phyloP scores from a whole-genome alignment of 768 basidiomycete species.

The Boletus sp. region DNA sequence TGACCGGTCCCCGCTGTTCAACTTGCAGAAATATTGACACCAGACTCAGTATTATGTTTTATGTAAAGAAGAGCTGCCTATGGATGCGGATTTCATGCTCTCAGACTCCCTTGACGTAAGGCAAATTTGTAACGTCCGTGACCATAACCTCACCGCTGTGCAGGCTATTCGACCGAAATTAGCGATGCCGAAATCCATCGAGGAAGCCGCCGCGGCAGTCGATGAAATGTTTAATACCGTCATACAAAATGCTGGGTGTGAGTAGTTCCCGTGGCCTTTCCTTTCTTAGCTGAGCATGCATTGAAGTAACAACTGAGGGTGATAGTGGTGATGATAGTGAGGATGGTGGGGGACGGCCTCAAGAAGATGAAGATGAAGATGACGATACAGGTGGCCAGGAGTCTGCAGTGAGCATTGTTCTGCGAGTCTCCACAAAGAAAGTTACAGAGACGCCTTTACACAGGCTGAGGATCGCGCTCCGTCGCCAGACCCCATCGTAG shows the following conservation, averaged over 20 bases:
- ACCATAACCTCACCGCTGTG: conserved; percentile 1
- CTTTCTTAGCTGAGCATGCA: conserved; percentile 14
- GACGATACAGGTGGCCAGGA: conserved; percentile 47
- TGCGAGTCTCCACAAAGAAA: neutral
- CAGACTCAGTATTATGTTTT: conserved; percentile 67
- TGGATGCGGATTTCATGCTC: conserved; percentile 98
- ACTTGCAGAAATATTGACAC: conserved; percentile 3
- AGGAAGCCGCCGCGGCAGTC: conserved; percentile 83
- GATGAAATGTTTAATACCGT: conserved; percentile 82
- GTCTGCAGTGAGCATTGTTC: conserved; percentile 46
- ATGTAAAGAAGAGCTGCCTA: conserved; percentile 87
- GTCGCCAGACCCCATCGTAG: conserved; percentile 78
- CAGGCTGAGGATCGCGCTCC: conserved; percentile 64
- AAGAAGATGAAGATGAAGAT: conserved; percentile 62
- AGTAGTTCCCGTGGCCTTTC: conserved; percentile 17
- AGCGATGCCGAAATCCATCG: conserved; percentile 63
- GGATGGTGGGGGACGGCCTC: conserved; percentile 37
- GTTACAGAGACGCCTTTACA: neutral
- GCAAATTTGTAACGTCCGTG: neutral
- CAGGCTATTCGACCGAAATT: conserved; percentile 88
- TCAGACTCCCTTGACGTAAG: conserved; percentile 88
- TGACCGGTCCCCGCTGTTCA: conserved; percentile 27
- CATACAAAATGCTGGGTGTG: conserved; percentile 58
- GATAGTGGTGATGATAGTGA: conserved; percentile 55
- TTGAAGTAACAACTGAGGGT: conserved; percentile 33